phyloP scores from a whole-genome alignment of 768 basidiomycete species.

The Suillus decipiens region DNA sequence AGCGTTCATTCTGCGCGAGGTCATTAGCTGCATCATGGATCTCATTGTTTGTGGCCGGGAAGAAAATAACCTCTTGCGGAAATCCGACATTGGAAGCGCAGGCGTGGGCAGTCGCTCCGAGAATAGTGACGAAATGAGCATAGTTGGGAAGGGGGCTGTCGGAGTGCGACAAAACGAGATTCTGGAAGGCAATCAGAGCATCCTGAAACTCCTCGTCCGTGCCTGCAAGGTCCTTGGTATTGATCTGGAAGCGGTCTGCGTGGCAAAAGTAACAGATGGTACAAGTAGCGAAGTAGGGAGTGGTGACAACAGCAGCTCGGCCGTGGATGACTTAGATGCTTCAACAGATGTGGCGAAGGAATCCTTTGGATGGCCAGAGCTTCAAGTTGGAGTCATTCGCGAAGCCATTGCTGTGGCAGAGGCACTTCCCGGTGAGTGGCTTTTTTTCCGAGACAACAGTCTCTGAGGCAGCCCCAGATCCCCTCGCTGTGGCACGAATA shows the following conservation, averaged over 20 bases:
- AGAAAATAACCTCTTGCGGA: slow-evolving; percentile 57
- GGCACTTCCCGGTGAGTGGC: slow-evolving; percentile 75
- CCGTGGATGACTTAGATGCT: slow-evolving; percentile 35
- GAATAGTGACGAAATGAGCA: slow-evolving; percentile 27
- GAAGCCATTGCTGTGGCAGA: slow-evolving; percentile 93
- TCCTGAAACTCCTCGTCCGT: slow-evolving; percentile 73
- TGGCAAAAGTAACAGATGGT: slow-evolving; percentile 37
- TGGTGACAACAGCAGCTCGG: slow-evolving; percentile 22
- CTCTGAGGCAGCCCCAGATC: slow-evolving; percentile 51
- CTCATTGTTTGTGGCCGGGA: slow-evolving; percentile 84
- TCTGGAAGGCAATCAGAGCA: slow-evolving; percentile 76
- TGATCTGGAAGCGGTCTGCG: slow-evolving; percentile 68
- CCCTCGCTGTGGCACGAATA: slow-evolving; percentile 82
- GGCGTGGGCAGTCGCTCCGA: slow-evolving; percentile 52
- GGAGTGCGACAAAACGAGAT: slow-evolving; percentile 75
- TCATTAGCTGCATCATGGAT: slow-evolving; percentile 83
- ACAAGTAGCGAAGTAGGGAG: slow-evolving; percentile 15
- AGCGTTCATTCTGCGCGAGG: slow-evolving; percentile 81
- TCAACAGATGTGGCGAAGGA: slow-evolving; percentile 41
- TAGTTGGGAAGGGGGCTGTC: slow-evolving; percentile 50
- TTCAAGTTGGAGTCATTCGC: slow-evolving; percentile 91
- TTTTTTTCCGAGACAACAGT: slow-evolving; percentile 9
- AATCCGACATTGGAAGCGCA: slow-evolving; percentile 35
- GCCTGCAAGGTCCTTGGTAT: slow-evolving; percentile 82
- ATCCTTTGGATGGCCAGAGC: slow-evolving; percentile 88